Evolutionary conservation across 257 asterid species (phyloP).

Genomic region (Nicotiana tabacum): DNA sequence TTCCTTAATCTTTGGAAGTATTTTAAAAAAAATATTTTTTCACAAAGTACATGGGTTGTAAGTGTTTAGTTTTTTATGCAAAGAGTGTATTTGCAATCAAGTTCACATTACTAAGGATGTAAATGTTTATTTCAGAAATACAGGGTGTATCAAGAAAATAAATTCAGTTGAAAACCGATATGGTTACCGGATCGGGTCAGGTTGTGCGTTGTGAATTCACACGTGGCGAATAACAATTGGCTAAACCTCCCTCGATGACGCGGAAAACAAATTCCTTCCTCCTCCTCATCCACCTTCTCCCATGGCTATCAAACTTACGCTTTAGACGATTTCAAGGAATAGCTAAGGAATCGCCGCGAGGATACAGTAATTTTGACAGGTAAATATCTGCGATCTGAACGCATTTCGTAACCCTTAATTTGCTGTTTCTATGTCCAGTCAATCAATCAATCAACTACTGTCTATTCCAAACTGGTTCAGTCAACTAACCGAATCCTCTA

Average conservation of each 20-base stretch:
- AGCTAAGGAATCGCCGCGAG: background rate
- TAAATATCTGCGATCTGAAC: background rate
- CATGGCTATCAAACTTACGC: background rate
- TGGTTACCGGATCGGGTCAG: background rate
- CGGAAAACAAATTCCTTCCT: background rate
- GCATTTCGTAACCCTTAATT: background rate
- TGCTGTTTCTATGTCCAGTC: background rate
- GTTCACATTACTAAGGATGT: too few species aligned
- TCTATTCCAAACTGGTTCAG: background rate
- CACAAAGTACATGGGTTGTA: too few species aligned
- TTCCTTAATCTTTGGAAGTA: too few species aligned
- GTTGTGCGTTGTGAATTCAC: background rate
- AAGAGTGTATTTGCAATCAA: too few species aligned
- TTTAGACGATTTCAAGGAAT: background rate
- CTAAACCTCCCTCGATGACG: background rate
- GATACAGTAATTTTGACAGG: background rate
- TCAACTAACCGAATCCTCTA: background rate
- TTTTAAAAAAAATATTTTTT: too few species aligned
- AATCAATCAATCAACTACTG: background rate
- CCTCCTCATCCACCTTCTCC: background rate
- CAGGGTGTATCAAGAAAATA: too few species aligned
- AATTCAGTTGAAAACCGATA: background rate
- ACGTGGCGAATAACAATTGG: slow-evolving; percentile 16
- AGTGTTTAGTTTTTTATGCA: too few species aligned
- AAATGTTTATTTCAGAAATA: too few species aligned